Base-by-base conservation (phyloP, 2,329 filamentous ascomycete genomes). In the Colletotrichum godetiae region DNA sequence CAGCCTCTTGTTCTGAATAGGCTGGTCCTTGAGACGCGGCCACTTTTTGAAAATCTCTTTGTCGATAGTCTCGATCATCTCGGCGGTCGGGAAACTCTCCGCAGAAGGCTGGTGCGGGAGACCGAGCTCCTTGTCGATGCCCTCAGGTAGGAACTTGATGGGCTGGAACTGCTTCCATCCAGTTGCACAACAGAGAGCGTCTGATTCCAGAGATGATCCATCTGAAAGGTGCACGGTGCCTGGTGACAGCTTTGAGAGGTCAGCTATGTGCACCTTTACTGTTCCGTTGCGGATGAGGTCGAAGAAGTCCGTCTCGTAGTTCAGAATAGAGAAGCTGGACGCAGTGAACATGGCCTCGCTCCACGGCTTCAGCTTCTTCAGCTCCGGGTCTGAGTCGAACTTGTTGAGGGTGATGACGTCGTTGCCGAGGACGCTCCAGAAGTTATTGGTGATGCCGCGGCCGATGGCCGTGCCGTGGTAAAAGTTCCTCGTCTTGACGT, bases 381-480 rank as follows among this genome's bases (percentile, higher is more conserved):
- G 86, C 76, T 89, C 86, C 0, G 88, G 86, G 71, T 90, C 86
- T 2, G 81, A 79, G 76, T 91, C 86, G 76, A 89, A 91, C 37
- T 85, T 85, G 77, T 89, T 90, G 5, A 88, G 78, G 1, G 81
- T 79, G 5, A 89, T 79, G 1, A 92, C 86, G 77, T 93, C 91
- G 74, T 84, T 84, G 5, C 84, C 86, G 0, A 93, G 81, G 1
- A 90, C 83, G 11, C 79, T 81, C 90, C 90, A 93, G 78, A 93
- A 92, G 0, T 80, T 79, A 52, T 88, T 83, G 4, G 90, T 87
- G 24, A 93, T 79, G 63, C 82, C 83, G 0, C 90, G 86, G 2
- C 92, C 91, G 2, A 92, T 66, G 42, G 83, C 80, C 0, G 89
- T 92, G 27, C 85, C 83, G 75, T 93, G 91, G 59, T 91, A 83